Evolutionary conservation across 768 basidiomycete species (phyloP).

Genomic region (Lactarius vividus): DNA sequence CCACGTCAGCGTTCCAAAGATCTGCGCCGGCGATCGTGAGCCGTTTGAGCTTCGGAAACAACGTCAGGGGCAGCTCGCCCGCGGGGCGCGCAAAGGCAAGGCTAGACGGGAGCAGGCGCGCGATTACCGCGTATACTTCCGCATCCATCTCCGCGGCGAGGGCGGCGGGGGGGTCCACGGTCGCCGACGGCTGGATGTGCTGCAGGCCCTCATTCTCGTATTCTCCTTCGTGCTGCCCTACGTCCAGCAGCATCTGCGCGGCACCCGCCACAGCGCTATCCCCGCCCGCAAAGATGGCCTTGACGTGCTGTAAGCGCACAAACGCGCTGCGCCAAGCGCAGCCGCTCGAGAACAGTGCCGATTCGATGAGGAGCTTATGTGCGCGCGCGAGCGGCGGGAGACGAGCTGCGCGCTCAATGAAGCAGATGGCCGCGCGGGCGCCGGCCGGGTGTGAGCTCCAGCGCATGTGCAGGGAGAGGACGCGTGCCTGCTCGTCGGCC

Average conservation of each 20-base stretch:
- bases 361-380: conserved; percentile 15
- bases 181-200: background rate
- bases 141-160: background rate
- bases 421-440: conserved; percentile 8
- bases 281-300: conserved; percentile 15
- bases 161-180: background rate
- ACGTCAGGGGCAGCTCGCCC: background rate
- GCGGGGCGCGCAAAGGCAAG: conserved; percentile 11
- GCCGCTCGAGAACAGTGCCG: conserved; percentile 12
- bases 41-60: conserved; percentile 18
- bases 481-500: conserved; percentile 18
- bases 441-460: conserved; percentile 16
- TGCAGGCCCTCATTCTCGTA: background rate
- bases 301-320: conserved; percentile 5
- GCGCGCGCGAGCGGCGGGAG: conserved; percentile 19
- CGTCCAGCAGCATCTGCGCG: conserved; percentile 15
- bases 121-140: conserved; percentile 13
- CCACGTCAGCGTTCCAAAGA: conserved; percentile 5
- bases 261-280: conserved; percentile 1
- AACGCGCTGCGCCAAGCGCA: conserved; percentile 13
- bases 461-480: conserved; percentile 22
- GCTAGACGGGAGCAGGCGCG: conserved; percentile 15
- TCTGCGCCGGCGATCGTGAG: conserved; percentile 17
- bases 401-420: conserved; percentile 17
- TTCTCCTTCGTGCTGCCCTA: background rate